phyloP scores from a whole-genome alignment of 192 early-diverging fungal species.

The Coemansia sp. region DNA sequence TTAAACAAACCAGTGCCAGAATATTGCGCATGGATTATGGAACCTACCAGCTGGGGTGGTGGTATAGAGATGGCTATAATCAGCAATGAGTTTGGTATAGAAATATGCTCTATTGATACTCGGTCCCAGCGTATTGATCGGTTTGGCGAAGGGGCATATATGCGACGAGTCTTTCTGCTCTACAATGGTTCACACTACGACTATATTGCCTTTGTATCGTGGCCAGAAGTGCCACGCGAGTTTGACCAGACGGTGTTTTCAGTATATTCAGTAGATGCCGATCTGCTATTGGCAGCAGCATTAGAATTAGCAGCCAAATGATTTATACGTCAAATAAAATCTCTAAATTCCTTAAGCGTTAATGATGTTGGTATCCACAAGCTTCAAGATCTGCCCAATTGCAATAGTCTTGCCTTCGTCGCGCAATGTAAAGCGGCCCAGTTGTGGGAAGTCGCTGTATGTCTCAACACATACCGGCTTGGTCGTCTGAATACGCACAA shows the following conservation, averaged over 20 bases:
- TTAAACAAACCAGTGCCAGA: conserved; percentile 49
- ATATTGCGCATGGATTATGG: conserved; percentile 61
- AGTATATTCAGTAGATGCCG: conserved; percentile 10
- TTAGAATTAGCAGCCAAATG: conserved; percentile 22
- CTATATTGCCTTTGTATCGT: conserved; percentile 57
- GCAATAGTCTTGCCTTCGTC: conserved; percentile 88
- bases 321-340: background rate
- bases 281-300: conserved; percentile 14
- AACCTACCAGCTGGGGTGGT: conserved; percentile 61
- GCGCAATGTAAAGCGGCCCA: conserved; percentile 97
- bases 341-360: background rate
- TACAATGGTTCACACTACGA: conserved; percentile 72
- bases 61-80: conserved; percentile 59
- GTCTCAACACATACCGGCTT: conserved; percentile 83
- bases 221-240: conserved; percentile 32
- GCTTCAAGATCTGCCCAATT: conserved; percentile 90
- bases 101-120: conserved; percentile 67
- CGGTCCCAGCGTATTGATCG: conserved; percentile 54
- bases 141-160: conserved; percentile 60
- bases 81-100: conserved; percentile 50
- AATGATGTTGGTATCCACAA: conserved; percentile 28
- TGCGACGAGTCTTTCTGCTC: conserved; percentile 48
- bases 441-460: conserved; percentile 80
- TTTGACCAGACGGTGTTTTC: conserved; percentile 65
- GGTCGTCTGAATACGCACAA: conserved; percentile 78